These are phyloP conservation scores for Stagonosporopsis rhizophila DNA, from an alignment of 2,329 filamentous ascomycete genomes.

Conservation along the genomic window DNA sequence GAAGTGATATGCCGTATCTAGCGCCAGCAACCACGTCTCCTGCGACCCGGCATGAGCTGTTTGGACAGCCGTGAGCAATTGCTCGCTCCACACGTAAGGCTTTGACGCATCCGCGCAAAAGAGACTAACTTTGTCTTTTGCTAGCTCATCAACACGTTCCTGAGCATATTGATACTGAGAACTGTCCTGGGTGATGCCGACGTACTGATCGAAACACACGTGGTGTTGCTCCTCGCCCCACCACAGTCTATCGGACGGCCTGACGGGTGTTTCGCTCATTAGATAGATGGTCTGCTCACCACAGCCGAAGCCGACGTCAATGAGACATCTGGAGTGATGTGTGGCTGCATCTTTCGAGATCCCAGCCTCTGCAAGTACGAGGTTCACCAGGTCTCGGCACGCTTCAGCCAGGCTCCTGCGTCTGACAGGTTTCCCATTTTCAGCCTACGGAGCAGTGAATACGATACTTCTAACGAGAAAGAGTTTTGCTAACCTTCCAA, in stretches of 20 bases:
- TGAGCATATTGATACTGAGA: conserved; percentile 53
- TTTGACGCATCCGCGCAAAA: conserved; percentile 60
- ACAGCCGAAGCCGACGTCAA: conserved; percentile 67
- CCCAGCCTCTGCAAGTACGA: conserved; percentile 56
- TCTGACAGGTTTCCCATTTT: not conserved
- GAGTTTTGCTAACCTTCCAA: conserved; percentile 55
- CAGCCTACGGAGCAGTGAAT: not conserved
- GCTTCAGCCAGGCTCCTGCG: conserved; percentile 52
- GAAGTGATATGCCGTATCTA: conserved; percentile 67
- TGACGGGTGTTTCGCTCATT: conserved; percentile 27
- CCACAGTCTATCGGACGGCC: conserved; percentile 24
- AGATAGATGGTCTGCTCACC: conserved; percentile 64
- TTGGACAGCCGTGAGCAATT: conserved; percentile 29
- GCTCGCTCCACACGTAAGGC: conserved; percentile 53
- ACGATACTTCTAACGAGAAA: too few relatives aligned
- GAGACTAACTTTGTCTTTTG: conserved; percentile 41
- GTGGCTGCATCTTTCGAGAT: conserved; percentile 32
- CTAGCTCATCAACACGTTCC: conserved; percentile 21
- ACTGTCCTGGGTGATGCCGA: conserved; percentile 61
- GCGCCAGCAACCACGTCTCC: conserved; percentile 61
- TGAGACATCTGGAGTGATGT: conserved; percentile 34
- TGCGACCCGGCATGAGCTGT: conserved; percentile 1
- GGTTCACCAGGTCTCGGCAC: conserved; percentile 57
- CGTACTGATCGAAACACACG: conserved; percentile 47
- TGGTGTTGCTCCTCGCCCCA: conserved; percentile 20